These are phyloP conservation scores for Cytospora piceae DNA, from an alignment of 2,329 filamentous ascomycete species.

Conservation along the genomic window DNA sequence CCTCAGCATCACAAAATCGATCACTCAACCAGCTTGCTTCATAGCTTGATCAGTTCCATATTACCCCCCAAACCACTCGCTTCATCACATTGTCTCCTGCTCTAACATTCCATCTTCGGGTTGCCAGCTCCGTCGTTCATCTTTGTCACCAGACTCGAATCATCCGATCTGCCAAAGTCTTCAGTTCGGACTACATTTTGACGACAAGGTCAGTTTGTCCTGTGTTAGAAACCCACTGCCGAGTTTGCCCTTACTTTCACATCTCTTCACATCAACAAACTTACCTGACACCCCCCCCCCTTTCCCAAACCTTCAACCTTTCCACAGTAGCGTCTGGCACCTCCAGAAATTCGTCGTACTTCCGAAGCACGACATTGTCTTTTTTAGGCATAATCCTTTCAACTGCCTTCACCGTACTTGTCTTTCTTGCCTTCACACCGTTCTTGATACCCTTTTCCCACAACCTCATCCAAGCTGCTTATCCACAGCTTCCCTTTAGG, in stretches of 20 bases:
- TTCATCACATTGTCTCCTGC: slow-evolving; percentile 52
- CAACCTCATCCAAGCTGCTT: neutral
- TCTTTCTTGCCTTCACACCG: neutral
- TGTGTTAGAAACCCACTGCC: neutral
- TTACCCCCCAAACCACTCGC: slow-evolving; percentile 54
- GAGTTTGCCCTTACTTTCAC: neutral
- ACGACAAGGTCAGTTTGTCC: slow-evolving; percentile 25
- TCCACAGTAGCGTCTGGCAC: neutral
- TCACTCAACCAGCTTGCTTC: slow-evolving; percentile 59
- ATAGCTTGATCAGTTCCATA: slow-evolving; percentile 63
- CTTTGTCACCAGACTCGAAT: slow-evolving; percentile 15
- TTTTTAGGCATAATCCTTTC: neutral
- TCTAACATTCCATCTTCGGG: slow-evolving; percentile 25
- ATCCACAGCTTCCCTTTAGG: neutral
- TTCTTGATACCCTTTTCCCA: neutral
- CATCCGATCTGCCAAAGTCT: slow-evolving; percentile 18
- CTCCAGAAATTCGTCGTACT: neutral
- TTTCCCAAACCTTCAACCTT: neutral
- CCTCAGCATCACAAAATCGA: slow-evolving; percentile 44
- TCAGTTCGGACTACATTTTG: slow-evolving; percentile 15
- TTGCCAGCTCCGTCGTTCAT: slow-evolving; percentile 26
- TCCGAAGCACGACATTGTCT: neutral
- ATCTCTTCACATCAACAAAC: neutral
- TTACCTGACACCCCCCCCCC: neutral
- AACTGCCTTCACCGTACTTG: neutral